Percentiles rank a stretch among this genome's conserved stretches.
Conservation (phyloP, 148 eudicot species). For the Camellia granthamiana region DNA sequence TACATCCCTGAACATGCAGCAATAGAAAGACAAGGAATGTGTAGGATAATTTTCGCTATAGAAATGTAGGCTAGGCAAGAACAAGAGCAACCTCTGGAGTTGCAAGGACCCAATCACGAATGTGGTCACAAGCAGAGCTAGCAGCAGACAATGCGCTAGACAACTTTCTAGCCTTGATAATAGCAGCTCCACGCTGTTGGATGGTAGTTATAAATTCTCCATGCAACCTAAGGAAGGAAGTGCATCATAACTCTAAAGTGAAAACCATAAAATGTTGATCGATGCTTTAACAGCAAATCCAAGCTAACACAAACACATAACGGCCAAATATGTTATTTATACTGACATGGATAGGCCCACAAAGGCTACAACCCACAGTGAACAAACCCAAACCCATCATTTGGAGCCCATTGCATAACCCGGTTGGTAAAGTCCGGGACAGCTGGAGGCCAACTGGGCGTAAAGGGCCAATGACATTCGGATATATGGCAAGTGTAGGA, state of each 20-base stretch:
- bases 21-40: background rate
- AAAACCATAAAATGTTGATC: background rate
- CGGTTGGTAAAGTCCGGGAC: too few relatives aligned
- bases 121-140: conserved; percentile 53
- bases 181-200: conserved; percentile 97
- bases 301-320: background rate
- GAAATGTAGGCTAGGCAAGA: background rate
- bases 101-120: conserved; percentile 95
- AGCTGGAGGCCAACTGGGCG: too few relatives aligned
- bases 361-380: too few relatives aligned
- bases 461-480: too few relatives aligned
- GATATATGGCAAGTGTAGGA: too few relatives aligned
- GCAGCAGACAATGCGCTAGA: conserved; percentile 79
- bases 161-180: conserved; percentile 91
- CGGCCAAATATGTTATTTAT: background rate
- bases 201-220: conserved; percentile 79
- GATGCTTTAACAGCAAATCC: background rate
- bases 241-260: background rate
- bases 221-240: conserved; percentile 55
- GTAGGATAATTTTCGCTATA: background rate
- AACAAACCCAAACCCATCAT: too few relatives aligned
- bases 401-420: too few relatives aligned
- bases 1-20: background rate
- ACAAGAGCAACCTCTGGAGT: conserved; percentile 77
- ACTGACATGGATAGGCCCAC: background rate